Evolutionary conservation across 768 basidiomycete species (phyloP).

Genomic region (Boletus reticuloceps): DNA sequence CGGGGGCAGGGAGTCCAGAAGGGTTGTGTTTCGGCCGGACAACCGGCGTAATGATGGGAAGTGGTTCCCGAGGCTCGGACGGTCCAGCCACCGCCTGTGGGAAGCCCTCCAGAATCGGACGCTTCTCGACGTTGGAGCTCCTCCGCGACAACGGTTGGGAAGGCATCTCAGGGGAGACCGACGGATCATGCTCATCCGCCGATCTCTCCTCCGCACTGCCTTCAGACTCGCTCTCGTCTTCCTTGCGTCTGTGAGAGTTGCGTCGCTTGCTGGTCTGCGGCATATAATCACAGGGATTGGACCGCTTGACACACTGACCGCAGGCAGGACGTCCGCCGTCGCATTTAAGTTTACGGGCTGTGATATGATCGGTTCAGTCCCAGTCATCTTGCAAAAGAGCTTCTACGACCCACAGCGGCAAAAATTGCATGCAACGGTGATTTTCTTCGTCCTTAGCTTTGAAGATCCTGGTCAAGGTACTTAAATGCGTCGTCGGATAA

Average conservation of each 20-base stretch:
- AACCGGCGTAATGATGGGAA: conserved; percentile 36
- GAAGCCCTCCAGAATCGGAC: conserved; percentile 32
- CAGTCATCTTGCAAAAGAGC: conserved; percentile 8
- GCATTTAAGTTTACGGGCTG: conserved; percentile 87
- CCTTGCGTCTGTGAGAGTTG: conserved; percentile 59
- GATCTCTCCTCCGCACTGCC: conserved; percentile 63
- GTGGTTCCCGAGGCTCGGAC: conserved; percentile 47
- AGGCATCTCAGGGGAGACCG: conserved; percentile 53
- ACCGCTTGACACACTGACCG: conserved; percentile 76
- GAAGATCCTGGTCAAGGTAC: conserved; percentile 44
- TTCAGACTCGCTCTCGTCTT: conserved; percentile 57
- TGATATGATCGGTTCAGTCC: conserved; percentile 20
- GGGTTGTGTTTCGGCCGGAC: conserved; percentile 29
- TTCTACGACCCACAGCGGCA: conserved; percentile 68
- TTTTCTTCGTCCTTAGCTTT: conserved; percentile 78
- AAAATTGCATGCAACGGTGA: conserved; percentile 88
- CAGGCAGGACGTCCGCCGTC: conserved; percentile 84
- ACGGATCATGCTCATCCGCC: conserved; percentile 47
- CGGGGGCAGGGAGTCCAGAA: conserved; percentile 22
- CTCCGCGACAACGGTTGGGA: conserved; percentile 36
- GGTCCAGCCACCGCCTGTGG: conserved; percentile 29
- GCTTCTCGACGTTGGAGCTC: conserved; percentile 36
- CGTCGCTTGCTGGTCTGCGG: conserved; percentile 71
- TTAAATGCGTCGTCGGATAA: conserved; percentile 13
- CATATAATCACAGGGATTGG: conserved; percentile 78